phyloP scores from a whole-genome alignment of 306 rosid species.

The Lagenaria siceraria region DNA sequence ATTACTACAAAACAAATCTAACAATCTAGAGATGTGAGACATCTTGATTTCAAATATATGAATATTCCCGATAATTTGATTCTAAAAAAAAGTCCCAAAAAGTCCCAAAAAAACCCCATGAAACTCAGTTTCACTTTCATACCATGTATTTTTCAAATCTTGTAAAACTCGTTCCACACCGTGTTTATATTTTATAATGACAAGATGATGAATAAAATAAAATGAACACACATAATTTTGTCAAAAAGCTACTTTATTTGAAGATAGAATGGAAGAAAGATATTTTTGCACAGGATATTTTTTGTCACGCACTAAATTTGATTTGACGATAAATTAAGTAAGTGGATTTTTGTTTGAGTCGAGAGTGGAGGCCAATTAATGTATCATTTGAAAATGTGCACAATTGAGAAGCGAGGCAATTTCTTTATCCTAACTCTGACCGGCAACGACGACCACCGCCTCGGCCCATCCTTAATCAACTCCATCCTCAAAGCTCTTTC shows the following conservation, averaged over 20 bases:
- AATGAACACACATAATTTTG: too few species aligned
- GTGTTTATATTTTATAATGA: too few species aligned
- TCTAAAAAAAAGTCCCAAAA: too few species aligned
- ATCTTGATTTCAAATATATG: too few species aligned
- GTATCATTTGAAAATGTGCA: not conserved
- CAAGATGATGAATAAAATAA: too few species aligned
- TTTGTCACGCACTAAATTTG: not conserved
- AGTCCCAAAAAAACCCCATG: too few species aligned
- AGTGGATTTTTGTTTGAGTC: not conserved
- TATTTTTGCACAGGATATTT: not conserved
- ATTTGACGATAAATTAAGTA: not conserved
- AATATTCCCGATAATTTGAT: too few species aligned
- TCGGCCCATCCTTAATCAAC: constrained; percentile 32
- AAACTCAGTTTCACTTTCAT: too few species aligned
- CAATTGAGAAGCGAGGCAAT: not conserved
- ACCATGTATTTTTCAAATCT: too few species aligned
- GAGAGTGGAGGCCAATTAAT: not conserved
- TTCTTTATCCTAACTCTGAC: not conserved
- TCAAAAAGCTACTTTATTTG: not conserved
- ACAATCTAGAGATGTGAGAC: too few species aligned
- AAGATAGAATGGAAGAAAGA: not conserved
- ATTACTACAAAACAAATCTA: too few species aligned
- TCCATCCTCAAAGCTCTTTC: constrained; percentile 40
- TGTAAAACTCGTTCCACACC: too few species aligned
- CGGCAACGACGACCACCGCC: constrained; percentile 16